A percentile compares a stretch with the other conserved stretches of the same genome.
These are phyloP conservation scores for Poa pratensis DNA, from an alignment of 176 grass and related monocot species.

Conservation along the genomic window DNA sequence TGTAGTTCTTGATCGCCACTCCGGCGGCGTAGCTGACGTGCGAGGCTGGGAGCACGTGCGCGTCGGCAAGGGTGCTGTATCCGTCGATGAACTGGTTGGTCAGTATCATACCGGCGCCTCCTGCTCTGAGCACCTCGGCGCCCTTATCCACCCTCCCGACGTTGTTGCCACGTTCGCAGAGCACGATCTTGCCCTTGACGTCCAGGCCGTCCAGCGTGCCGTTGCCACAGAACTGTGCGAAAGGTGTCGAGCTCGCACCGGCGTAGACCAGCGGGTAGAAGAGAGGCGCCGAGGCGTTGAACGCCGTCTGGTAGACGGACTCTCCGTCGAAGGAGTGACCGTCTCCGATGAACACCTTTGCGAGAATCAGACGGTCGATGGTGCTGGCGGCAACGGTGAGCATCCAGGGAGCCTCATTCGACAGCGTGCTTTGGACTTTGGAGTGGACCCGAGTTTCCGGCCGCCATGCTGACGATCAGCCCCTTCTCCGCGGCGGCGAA, in stretches of 20 bases:
- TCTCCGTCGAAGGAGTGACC: background rate
- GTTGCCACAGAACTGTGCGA: slow-evolving; percentile 8
- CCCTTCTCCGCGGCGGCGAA: slow-evolving; percentile 28
- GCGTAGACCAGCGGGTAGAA: slow-evolving; percentile 7
- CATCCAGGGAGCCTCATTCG: slow-evolving; percentile 20
- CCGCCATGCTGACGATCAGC: background rate
- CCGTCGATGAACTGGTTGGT: slow-evolving; percentile 5
- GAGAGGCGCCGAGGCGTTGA: too few species aligned
- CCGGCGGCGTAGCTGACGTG: slow-evolving; percentile 9
- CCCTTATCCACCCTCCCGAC: slow-evolving; percentile 22
- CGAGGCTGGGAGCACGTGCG: background rate
- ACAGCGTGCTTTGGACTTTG: background rate
- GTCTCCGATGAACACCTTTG: background rate
- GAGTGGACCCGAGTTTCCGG: background rate
- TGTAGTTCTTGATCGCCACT: slow-evolving; percentile 3
- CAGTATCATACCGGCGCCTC: slow-evolving; percentile 10
- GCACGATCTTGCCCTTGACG: slow-evolving; percentile 20
- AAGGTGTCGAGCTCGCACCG: background rate
- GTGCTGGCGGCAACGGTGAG: slow-evolving; percentile 39
- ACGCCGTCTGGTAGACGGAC: background rate
- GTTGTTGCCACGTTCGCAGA: background rate
- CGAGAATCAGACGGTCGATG: slow-evolving; percentile 42
- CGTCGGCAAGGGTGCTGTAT: slow-evolving; percentile 11
- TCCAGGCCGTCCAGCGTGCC: slow-evolving; percentile 1
- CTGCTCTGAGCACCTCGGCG: background rate